Percentiles rank a stretch among this genome's conserved stretches.
phyloP scores from a whole-genome alignment of 176 grass and related monocot genomes.

The Oryza brachyantha region DNA sequence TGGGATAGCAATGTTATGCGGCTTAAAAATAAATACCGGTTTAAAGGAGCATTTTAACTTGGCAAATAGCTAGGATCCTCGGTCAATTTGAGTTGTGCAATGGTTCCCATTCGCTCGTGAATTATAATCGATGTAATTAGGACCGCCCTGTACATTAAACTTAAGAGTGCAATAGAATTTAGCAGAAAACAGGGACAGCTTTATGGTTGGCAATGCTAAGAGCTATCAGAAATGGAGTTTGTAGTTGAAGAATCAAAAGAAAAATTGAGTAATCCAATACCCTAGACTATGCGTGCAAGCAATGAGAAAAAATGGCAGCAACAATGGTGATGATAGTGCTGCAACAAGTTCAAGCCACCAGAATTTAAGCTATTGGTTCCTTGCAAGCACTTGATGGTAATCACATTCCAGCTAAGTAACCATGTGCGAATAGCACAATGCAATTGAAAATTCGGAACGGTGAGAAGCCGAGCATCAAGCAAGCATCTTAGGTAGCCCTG shows the following conservation, averaged over 20 bases:
- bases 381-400: conserved; percentile 6
- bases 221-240: not conserved
- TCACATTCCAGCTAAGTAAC: not conserved
- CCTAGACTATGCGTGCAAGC: conserved; percentile 27
- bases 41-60: not conserved
- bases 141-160: conserved; percentile 4
- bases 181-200: not conserved
- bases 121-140: conserved; percentile 9
- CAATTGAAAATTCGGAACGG: conserved; percentile 16
- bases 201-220: not conserved
- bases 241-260: not conserved
- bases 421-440: conserved; percentile 1
- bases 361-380: conserved; percentile 20
- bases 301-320: conserved; percentile 15
- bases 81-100: conserved; percentile 16
- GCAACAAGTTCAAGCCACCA: conserved; percentile 3
- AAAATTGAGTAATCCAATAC: conserved; percentile 11
- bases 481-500: conserved; percentile 43
- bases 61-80: not conserved
- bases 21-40: conserved; percentile 3
- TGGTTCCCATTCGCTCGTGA: conserved; percentile 1
- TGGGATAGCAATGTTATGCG: not conserved
- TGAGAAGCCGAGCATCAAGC: conserved; percentile 20
- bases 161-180: conserved; percentile 1
- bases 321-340: not conserved